Percentiles rank a stretch among this genome's conserved stretches.
Evolutionary conservation across 805 yeast genomes (phyloP).

Genomic region (Wickerhamiella occidentalis): DNA sequence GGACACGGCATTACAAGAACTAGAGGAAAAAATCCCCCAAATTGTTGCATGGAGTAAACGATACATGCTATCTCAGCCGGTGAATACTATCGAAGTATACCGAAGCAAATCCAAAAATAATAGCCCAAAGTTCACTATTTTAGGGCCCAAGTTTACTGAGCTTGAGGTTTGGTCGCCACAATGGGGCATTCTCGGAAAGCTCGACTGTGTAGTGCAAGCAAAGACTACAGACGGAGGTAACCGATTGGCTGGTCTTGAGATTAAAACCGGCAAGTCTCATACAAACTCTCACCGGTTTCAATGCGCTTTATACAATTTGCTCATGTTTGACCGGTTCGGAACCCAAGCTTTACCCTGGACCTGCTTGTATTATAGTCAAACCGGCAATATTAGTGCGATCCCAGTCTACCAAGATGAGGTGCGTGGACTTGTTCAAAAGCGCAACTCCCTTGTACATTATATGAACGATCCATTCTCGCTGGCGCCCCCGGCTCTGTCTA

Average conservation of each 20-base stretch:
- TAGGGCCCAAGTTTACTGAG: constrained; percentile 68
- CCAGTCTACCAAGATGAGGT: constrained; percentile 46
- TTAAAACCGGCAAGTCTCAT: constrained; percentile 59
- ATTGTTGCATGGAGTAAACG: constrained; percentile 25
- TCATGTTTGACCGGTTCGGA: constrained; percentile 64
- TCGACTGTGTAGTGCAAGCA: constrained; percentile 77
- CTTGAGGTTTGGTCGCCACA: constrained; percentile 87
- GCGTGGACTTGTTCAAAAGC: constrained; percentile 51
- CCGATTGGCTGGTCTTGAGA: constrained; percentile 64
- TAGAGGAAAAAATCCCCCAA: constrained; percentile 36
- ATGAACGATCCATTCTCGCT: constrained; percentile 32
- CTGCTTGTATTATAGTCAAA: constrained; percentile 62
- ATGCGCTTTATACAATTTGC: constrained; percentile 64
- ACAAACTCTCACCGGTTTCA: constrained; percentile 71
- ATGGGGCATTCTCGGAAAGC: constrained; percentile 78
- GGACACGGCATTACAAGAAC: constrained; percentile 41
- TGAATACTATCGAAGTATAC: constrained; percentile 11
- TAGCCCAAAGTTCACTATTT: constrained; percentile 38
- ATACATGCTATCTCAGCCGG: background rate
- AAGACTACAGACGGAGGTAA: constrained; percentile 29
- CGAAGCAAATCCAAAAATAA: constrained; percentile 23
- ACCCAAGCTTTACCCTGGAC: constrained; percentile 52
- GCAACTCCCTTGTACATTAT: constrained; percentile 57
- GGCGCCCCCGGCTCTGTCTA: constrained; percentile 43
- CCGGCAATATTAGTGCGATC: constrained; percentile 42